Percentiles rank a stretch among this genome's conserved stretches.
These are phyloP conservation scores for Porpolomopsis calyptriformis DNA, from an alignment of 768 basidiomycete genomes.

Conservation along the genomic window DNA sequence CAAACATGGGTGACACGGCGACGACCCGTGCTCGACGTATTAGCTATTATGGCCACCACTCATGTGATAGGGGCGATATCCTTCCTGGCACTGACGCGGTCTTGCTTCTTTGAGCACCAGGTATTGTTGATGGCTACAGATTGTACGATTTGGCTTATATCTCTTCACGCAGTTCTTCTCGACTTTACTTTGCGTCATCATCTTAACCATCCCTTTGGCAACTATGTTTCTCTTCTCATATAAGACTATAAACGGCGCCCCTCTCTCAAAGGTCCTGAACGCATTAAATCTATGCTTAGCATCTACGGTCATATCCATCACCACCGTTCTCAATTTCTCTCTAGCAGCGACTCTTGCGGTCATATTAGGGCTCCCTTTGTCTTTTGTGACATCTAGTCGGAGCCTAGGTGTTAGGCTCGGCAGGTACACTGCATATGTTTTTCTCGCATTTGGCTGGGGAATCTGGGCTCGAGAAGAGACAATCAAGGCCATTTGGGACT, in stretches of 20 bases:
- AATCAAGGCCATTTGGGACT: conserved; percentile 52
- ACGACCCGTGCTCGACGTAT: conserved; percentile 43
- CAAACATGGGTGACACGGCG: conserved; percentile 35
- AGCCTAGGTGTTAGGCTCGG: conserved; percentile 15
- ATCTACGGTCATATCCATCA: conserved; percentile 76
- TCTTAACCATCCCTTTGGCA: conserved; percentile 24
- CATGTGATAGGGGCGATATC: conserved; percentile 44
- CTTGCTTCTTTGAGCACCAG: conserved; percentile 32
- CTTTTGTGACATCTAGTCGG: conserved; percentile 28
- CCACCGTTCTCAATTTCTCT: conserved; percentile 87
- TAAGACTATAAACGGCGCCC: conserved; percentile 22
- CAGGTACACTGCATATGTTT: conserved; percentile 30
- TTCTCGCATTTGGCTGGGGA: conserved; percentile 53
- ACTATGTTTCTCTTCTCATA: conserved; percentile 21
- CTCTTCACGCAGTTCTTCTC: conserved; percentile 14
- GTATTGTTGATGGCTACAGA: conserved; percentile 27
- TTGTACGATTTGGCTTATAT: neutral
- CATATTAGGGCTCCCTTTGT: conserved; percentile 55
- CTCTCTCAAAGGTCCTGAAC: conserved; percentile 45
- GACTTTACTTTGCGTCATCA: conserved; percentile 19
- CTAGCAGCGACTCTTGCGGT: conserved; percentile 66
- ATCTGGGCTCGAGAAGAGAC: conserved; percentile 35
- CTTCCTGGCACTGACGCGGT: conserved; percentile 37
- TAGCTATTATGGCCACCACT: conserved; percentile 45
- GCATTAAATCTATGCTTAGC: conserved; percentile 71